phyloP scores from a whole-genome alignment of 2,329 filamentous ascomycete species.

The Emergomyces africanus region DNA sequence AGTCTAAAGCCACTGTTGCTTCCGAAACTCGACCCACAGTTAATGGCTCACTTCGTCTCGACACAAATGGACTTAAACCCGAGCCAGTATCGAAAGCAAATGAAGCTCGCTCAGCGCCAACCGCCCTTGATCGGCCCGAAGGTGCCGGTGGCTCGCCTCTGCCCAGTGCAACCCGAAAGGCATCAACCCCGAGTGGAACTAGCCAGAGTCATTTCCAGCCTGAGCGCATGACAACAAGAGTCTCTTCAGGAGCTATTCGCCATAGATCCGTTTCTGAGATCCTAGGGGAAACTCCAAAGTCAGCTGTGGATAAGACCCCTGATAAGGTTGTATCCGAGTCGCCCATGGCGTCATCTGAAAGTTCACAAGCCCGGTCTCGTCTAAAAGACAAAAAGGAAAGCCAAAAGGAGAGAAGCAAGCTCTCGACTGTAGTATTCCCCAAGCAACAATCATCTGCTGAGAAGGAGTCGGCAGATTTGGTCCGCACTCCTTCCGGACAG shows the following conservation, averaged over 20 bases:
- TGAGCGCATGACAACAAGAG: conserved; percentile 54
- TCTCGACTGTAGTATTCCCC: conserved; percentile 67
- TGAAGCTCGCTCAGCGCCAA: not conserved
- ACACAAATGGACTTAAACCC: not conserved
- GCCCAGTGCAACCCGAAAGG: not conserved
- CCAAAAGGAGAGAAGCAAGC: conserved; percentile 47
- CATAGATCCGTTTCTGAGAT: conserved; percentile 65
- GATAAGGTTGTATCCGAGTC: conserved; percentile 25
- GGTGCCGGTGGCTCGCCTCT: conserved; percentile 10
- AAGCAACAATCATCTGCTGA: conserved; percentile 46
- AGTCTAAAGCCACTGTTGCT: not conserved
- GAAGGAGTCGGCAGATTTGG: conserved; percentile 27
- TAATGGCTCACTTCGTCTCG: not conserved
- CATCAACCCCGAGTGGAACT: not conserved
- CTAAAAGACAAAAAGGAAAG: conserved; percentile 42
- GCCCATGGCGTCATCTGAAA: conserved; percentile 12
- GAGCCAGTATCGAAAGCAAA: not conserved
- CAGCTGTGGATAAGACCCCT: conserved; percentile 17
- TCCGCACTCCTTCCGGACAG: conserved; percentile 40
- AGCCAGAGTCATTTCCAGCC: conserved; percentile 19
- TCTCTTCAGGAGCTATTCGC: conserved; percentile 56
- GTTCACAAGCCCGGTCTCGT: conserved; percentile 27
- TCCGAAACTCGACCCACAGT: not conserved
- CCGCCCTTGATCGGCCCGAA: not conserved
- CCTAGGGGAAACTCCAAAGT: conserved; percentile 44